Conservation (phyloP, 345 rosid species). For the Pugionium cornutum region DNA sequence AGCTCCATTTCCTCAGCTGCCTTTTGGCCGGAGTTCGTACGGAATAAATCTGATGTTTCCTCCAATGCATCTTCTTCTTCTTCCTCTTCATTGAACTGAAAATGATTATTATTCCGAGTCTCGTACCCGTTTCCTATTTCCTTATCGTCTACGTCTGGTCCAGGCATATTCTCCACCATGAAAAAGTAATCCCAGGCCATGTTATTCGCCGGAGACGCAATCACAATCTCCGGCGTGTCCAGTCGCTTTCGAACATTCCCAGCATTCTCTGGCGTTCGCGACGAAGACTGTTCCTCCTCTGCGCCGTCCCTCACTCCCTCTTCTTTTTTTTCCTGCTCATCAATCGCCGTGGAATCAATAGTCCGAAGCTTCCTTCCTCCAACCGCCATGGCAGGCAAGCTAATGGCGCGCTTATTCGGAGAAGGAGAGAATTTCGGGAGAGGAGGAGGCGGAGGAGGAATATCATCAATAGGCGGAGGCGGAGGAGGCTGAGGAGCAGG, state of each 20-base stretch:
- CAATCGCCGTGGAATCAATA: conserved; percentile 49
- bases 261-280: conserved; percentile 34
- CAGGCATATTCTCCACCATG: conserved; percentile 62
- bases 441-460: conserved; percentile 84
- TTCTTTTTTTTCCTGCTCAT: conserved; percentile 52
- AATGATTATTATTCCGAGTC: conserved; percentile 21
- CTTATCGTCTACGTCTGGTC: conserved; percentile 53
- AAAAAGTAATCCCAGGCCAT: conserved; percentile 74
- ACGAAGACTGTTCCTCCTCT: conserved; percentile 30
- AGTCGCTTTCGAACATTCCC: conserved; percentile 41
- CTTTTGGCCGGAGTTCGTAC: conserved; percentile 22
- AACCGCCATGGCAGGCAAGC: conserved; percentile 58
- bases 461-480: conserved; percentile 62
- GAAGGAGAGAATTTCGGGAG: conserved; percentile 76
- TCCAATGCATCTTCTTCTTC: conserved; percentile 24
- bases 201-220: conserved; percentile 45
- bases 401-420: conserved; percentile 67
- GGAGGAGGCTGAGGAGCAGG: conserved; percentile 52
- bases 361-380: conserved; percentile 40
- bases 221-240: conserved; percentile 44
- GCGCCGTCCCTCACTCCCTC: conserved; percentile 26
- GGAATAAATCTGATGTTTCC: conserved; percentile 25
- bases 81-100: conserved; percentile 33
- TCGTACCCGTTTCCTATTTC: conserved; percentile 35
- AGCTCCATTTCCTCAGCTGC: conserved; percentile 47